Conservation (phyloP, 495 filamentous ascomycete species). For the Hypoxylon fuscum region DNA sequence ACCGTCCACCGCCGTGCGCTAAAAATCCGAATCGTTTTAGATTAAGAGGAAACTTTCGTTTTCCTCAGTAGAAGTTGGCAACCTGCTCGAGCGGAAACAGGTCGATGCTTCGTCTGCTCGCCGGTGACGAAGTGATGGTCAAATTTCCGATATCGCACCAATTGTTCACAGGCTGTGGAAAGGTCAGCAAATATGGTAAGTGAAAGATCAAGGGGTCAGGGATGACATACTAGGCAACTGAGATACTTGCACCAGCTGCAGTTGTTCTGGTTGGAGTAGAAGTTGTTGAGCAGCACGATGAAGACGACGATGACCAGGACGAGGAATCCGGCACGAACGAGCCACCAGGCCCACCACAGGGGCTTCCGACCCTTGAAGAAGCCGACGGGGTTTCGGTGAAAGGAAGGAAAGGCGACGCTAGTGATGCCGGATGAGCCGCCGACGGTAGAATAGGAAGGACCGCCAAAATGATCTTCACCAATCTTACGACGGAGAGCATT, state of each 20-base stretch:
- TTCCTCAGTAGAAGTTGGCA: conserved; percentile 20
- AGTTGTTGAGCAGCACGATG: conserved; percentile 85
- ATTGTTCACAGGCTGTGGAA: conserved; percentile 70
- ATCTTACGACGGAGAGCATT: conserved; percentile 80
- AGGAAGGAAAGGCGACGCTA: conserved; percentile 60
- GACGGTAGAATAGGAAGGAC: conserved; percentile 53
- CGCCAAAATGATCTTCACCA: conserved; percentile 64
- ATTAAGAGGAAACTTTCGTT: not conserved
- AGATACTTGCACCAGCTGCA: conserved; percentile 95
- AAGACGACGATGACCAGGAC: conserved; percentile 81
- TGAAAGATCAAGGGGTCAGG: not conserved
- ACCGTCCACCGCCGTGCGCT: conserved; percentile 4
- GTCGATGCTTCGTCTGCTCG: conserved; percentile 20
- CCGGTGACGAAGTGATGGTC: conserved; percentile 24
- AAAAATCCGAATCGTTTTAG: conserved; percentile 1
- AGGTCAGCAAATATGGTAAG: conserved; percentile 6
- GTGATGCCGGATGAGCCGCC: conserved; percentile 44
- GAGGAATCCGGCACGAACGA: conserved; percentile 81
- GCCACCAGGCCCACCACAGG: conserved; percentile 98
- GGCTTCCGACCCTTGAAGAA: conserved; percentile 94
- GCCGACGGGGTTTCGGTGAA: conserved; percentile 72
- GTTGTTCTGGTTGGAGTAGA: conserved; percentile 78
- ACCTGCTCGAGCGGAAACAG: conserved; percentile 30
- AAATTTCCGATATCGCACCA: conserved; percentile 78
- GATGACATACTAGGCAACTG: conserved; percentile 82